Evolutionary conservation across 2,329 filamentous ascomycete species (phyloP), one percentile per base, ranked within the genome.

Genomic region (Exophiala sideris): DNA sequence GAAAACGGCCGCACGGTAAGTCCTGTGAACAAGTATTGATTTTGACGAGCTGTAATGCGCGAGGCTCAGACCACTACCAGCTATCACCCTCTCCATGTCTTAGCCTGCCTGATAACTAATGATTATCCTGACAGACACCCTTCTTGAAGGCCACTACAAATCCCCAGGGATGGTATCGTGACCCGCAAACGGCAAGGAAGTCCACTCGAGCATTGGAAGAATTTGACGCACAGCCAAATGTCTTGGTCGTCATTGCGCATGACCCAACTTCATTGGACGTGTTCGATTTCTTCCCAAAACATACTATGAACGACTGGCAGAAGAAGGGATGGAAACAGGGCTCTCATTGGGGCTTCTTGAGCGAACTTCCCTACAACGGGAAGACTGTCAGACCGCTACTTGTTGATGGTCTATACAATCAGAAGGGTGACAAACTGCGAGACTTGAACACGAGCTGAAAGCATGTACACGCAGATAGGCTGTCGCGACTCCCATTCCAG

Each of bases 241-340:
- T 68, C 3, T 58, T 68, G 38, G 63, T 67, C 1, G 56, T 54
- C 40, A 58, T 67, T 12, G 64, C 65, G 10, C 66, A 70, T 45
- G 68, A 67, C 45, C 48, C 54, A 12, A 57, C 58, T 5, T 45
- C 67, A 44, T 41, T 59, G 11, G 59, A 65, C 34, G 54, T 61
- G 42, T 62, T 68, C 21, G 52, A 51, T 9, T 47, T 45, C 40
- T 55, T 55, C 12, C 52, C 65, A 29, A 57, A 66, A 9, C 51
- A 70, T 3, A 56, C 35, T 6, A 62, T 66, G 29, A 70, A 71
- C 51, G 62, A 64, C 18, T 72, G 70, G 67, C 57, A 61, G 48
- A 52, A 63, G 47, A 70, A 70, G 53, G 68, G 63, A 2, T 66
- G 64, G 62, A 64, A 60, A 33, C 58, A 63, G 16, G 18, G 16